Conservation (phyloP, 2,329 filamentous ascomycete genomes). For the Phialocephala sp. region DNA sequence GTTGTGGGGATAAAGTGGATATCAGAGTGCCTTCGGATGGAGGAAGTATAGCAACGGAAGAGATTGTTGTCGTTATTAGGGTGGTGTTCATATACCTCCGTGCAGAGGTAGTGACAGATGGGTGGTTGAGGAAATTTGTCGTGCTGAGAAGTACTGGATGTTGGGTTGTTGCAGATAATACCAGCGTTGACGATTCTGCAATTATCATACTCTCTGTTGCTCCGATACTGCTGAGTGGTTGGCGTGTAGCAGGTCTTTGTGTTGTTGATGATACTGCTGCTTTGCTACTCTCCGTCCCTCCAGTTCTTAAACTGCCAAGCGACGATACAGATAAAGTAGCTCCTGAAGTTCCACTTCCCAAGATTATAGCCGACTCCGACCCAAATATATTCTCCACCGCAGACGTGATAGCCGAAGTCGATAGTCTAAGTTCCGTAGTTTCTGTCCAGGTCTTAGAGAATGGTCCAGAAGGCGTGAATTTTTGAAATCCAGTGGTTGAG, state of each 20-base stretch:
- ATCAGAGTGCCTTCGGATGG: neutral
- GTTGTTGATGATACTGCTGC: neutral
- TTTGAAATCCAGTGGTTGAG: neutral
- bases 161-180: neutral
- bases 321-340: neutral
- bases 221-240: neutral
- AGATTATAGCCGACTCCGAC: neutral
- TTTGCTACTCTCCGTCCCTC: neutral
- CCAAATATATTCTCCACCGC: neutral
- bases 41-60: neutral
- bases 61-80: neutral
- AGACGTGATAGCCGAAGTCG: neutral
- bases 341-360: slow-evolving; percentile 3
- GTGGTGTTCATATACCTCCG: slow-evolving; percentile 1
- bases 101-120: neutral
- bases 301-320: slow-evolving; percentile 1
- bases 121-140: neutral
- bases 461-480: slow-evolving; percentile 3
- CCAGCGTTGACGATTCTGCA: neutral
- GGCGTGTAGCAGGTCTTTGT: neutral
- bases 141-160: neutral
- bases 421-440: neutral
- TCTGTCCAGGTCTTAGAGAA: slow-evolving; percentile 4
- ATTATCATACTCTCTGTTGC: neutral
- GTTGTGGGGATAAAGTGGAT: neutral